A percentile compares a stretch with the other conserved stretches of the same genome.
phyloP scores from a whole-genome alignment of 2,329 filamentous ascomycete genomes.

The Calonectria fujianensis region DNA sequence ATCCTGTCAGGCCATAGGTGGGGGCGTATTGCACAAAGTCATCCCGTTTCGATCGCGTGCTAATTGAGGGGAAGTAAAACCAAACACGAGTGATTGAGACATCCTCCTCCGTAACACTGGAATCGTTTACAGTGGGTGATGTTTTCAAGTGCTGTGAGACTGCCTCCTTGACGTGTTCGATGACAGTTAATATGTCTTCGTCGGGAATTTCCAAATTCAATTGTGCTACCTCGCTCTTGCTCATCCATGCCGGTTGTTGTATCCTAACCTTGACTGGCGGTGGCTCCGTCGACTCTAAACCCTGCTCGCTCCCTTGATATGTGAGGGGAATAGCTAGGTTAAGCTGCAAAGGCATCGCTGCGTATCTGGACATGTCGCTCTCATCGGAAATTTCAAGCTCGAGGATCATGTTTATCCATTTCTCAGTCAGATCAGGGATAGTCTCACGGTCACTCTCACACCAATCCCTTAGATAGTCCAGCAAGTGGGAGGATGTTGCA shows the following conservation, averaged over 20 bases:
- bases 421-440: slow-evolving; percentile 26
- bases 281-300: slow-evolving; percentile 56
- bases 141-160: slow-evolving; percentile 56
- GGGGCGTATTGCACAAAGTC: slow-evolving; percentile 74
- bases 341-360: slow-evolving; percentile 55
- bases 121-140: slow-evolving; percentile 36
- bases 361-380: slow-evolving; percentile 7
- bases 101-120: not conserved
- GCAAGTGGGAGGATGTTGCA: slow-evolving; percentile 38
- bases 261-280: slow-evolving; percentile 65
- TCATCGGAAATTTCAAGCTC: slow-evolving; percentile 49
- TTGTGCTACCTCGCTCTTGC: slow-evolving; percentile 65
- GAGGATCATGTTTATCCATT: slow-evolving; percentile 53
- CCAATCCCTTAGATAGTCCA: slow-evolving; percentile 51
- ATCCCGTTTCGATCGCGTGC: slow-evolving; percentile 74
- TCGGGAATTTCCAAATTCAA: slow-evolving; percentile 64
- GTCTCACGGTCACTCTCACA: slow-evolving; percentile 46
- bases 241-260: slow-evolving; percentile 72
- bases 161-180: slow-evolving; percentile 66
- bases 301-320: slow-evolving; percentile 23
- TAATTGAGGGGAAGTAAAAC: slow-evolving; percentile 79
- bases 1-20: slow-evolving; percentile 72
- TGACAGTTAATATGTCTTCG: slow-evolving; percentile 66
- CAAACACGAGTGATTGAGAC: slow-evolving; percentile 70
- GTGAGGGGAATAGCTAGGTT: slow-evolving; percentile 60